Evolutionary conservation across 257 asterid species (phyloP), one percentile per base, ranked within the genome.

Genomic region (Solanum habrochaites): DNA sequence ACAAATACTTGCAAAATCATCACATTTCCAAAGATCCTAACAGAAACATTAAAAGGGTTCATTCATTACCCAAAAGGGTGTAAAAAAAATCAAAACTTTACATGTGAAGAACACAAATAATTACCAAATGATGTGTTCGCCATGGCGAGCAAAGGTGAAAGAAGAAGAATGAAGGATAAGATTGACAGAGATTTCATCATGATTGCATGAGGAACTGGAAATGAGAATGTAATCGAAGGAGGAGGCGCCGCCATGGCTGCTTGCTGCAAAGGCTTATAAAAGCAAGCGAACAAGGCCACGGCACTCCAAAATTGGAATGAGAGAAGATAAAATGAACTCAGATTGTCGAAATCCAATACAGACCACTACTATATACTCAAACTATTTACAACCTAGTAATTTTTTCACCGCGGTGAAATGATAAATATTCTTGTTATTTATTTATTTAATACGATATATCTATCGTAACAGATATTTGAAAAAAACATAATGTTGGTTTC

Each of bases 211-310:
- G 85, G 35, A 5, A 31, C 0, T 80, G 67, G 1, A 49, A 81
- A 81, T 52, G 45, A 81, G 12, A 1, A 10, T 8, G 69, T 80
- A 3, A 23, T 45, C 27, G 42, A 16, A 45, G 42, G 60, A 40
- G 83, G 83, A 80, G 66, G 66, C 66, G 85, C 85, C 85, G 67
- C 85, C 85, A 29, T 80, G 85, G 69, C 85, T 80, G 42, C 43
- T 80, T 29, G 85, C 67, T 47, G 69, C 85, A 10, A 16, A 52
- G 45, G 70, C 85, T 81, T 81, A 49, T 81, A 49, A 2, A 81
- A 29, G 85, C 85, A 81, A 49, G 85, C 85, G 58, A 81, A 81
- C 47, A 81, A 81, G 13, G 47, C 85, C 85, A 81, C 85, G 85
- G 47, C 85, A 16, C 85, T 20, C 27, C 27, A 5, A 81, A 78